Conservation (phyloP, 805 yeast species). For the Zygosaccharomyces siamensis region DNA sequence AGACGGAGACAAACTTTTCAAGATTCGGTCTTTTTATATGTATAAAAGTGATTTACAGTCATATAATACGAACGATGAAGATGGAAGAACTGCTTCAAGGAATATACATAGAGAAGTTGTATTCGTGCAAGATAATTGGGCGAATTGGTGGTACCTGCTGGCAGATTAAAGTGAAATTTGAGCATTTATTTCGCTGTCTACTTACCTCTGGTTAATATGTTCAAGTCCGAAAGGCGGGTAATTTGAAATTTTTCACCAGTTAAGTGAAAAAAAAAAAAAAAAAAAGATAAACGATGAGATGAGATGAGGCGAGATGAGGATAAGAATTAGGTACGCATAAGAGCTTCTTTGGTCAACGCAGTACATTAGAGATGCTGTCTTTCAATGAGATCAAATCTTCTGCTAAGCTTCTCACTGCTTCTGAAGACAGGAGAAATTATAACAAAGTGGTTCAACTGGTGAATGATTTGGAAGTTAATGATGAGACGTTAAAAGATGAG, state of each 20-base stretch:
- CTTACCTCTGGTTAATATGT: background rate
- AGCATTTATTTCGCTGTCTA: too few species aligned
- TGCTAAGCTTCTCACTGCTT: constrained; percentile 27
- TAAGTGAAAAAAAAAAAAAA: background rate
- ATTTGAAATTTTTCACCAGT: constrained; percentile 7
- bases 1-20: background rate
- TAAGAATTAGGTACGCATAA: background rate
- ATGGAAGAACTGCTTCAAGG: background rate
- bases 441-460: constrained; percentile 31
- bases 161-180: too few species aligned
- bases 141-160: background rate
- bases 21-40: background rate
- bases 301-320: constrained; percentile 16
- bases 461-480: constrained; percentile 17
- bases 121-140: background rate
- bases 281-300: constrained; percentile 14
- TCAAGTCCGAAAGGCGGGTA: constrained; percentile 2
- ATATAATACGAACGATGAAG: background rate
- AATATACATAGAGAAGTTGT: background rate
- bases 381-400: constrained; percentile 27
- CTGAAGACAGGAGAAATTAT: constrained; percentile 31
- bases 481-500: constrained; percentile 12
- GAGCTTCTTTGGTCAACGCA: background rate
- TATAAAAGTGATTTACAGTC: constrained; percentile 1
- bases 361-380: constrained; percentile 10